Evolutionary conservation across 1,284 basidiomycete genomes (phyloP).

Genomic region (Pseudozyma tsukubaensis): DNA sequence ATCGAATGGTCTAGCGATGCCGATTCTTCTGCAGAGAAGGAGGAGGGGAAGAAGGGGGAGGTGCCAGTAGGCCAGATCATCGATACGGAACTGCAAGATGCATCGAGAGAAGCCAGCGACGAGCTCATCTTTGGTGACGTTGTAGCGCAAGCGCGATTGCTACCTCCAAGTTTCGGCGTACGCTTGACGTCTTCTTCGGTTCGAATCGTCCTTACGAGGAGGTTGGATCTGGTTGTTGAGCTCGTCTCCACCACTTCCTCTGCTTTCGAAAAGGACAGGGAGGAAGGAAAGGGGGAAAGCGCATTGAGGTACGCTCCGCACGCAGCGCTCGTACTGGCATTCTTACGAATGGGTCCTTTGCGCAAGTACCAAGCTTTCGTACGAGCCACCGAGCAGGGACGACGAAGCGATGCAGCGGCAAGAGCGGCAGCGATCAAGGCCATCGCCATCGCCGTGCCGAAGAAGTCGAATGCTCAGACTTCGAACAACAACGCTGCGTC

Average conservation of each 20-base stretch:
- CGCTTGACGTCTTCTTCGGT: conserved; percentile 41
- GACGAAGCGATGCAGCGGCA: conserved; percentile 16
- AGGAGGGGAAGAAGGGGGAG: neutral
- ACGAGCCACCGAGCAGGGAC: neutral
- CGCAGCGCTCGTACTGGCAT: conserved; percentile 27
- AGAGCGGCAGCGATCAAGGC: conserved; percentile 25
- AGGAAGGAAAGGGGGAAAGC: neutral
- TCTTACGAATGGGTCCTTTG: conserved; percentile 33
- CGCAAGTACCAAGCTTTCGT: conserved; percentile 37
- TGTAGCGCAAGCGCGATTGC: conserved; percentile 38
- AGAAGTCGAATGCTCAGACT: conserved; percentile 7
- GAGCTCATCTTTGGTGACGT: conserved; percentile 55
- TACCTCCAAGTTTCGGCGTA: conserved; percentile 44
- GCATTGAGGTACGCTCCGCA: conserved; percentile 23
- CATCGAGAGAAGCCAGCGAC: conserved; percentile 56
- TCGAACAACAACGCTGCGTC: too few species aligned
- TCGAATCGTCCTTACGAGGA: conserved; percentile 37
- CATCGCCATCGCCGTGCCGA: conserved; percentile 13
- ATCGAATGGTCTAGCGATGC: conserved; percentile 45
- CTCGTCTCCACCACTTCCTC: conserved; percentile 22
- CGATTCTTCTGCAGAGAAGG: neutral
- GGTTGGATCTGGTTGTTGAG: conserved; percentile 36
- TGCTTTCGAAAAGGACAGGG: neutral
- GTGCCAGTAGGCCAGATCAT: conserved; percentile 17
- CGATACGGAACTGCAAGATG: conserved; percentile 51